phyloP scores from a whole-genome alignment of 2,329 filamentous ascomycete species.

The Diaporthe sp. region DNA sequence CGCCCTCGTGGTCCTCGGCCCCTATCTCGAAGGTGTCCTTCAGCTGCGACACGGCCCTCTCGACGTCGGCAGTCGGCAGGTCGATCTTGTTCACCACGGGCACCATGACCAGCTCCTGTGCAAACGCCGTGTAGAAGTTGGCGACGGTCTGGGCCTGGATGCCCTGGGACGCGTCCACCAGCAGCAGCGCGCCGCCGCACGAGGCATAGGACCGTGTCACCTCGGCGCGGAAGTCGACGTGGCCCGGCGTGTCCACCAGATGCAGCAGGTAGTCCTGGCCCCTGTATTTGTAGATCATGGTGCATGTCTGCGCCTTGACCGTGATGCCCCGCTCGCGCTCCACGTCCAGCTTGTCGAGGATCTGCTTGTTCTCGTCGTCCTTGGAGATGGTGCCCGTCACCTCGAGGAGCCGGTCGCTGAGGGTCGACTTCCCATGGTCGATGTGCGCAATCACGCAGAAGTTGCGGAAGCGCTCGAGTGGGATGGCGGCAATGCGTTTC shows the following conservation, averaged over 20 bases:
- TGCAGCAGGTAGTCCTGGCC: constrained; percentile 93
- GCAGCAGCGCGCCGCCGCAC: constrained; percentile 90
- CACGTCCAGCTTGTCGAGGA: constrained; percentile 96
- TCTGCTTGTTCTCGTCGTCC: constrained; percentile 89
- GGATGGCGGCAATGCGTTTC: constrained; percentile 78
- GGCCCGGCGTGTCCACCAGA: constrained; percentile 95
- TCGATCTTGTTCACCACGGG: constrained; percentile 98
- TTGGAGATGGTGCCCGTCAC: constrained; percentile 92
- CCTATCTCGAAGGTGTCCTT: constrained; percentile 89
- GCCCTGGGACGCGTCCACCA: constrained; percentile 96
- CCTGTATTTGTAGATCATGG: constrained; percentile 92
- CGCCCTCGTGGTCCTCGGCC: constrained; percentile 70
- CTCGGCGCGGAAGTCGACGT: constrained; percentile 97
- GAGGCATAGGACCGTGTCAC: constrained; percentile 96
- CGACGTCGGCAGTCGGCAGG: constrained; percentile 88
- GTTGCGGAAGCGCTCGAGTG: constrained; percentile 87
- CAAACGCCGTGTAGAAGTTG: constrained; percentile 98
- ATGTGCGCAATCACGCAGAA: constrained; percentile 99
- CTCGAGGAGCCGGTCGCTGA: constrained; percentile 93
- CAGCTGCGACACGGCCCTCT: constrained; percentile 88
- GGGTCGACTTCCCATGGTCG: constrained; percentile 97
- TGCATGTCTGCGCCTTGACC: constrained; percentile 98
- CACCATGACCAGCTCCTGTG: constrained; percentile 87
- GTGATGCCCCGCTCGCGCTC: constrained; percentile 97
- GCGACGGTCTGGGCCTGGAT: constrained; percentile 98